phyloP scores from a whole-genome alignment of 1,284 basidiomycete species.

The Rhodotorula sp. region DNA sequence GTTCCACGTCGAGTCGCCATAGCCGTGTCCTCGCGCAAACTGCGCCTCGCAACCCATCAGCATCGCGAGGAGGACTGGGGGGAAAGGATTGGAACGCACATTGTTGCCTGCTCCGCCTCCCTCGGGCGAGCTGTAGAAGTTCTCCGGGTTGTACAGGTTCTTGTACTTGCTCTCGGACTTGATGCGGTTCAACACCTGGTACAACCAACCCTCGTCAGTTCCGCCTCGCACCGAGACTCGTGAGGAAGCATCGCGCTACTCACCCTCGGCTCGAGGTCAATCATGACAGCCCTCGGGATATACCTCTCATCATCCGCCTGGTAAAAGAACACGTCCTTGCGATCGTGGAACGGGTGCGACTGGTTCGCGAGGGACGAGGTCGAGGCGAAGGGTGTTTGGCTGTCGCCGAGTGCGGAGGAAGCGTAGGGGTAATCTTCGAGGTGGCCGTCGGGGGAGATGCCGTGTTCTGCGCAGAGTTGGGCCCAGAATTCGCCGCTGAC shows the following conservation, averaged over 20 bases:
- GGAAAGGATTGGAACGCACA: conserved; percentile 21
- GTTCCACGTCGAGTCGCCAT: conserved; percentile 89
- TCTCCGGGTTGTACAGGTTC: conserved; percentile 96
- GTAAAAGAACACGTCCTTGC: conserved; percentile 99
- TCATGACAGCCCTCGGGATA: conserved; percentile 91
- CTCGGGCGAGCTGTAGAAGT: conserved; percentile 91
- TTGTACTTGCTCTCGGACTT: conserved; percentile 79
- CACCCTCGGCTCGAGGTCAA: conserved; percentile 97
- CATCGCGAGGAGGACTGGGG: background rate
- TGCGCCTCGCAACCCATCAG: background rate
- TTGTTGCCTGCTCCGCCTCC: conserved; percentile 99
- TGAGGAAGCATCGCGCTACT: conserved; percentile 44
- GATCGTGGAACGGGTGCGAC: conserved; percentile 55
- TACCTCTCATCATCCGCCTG: conserved; percentile 99
- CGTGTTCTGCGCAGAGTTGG: conserved; percentile 90
- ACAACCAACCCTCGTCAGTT: background rate
- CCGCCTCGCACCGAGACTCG: background rate
- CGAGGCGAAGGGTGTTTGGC: conserved; percentile 50
- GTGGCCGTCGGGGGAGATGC: conserved; percentile 88
- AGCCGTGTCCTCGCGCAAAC: conserved; percentile 56
- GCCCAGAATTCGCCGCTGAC: conserved; percentile 94
- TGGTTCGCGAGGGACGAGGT: background rate
- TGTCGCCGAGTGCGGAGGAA: background rate
- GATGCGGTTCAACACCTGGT: conserved; percentile 95
- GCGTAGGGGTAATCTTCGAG: conserved; percentile 64